Base-by-base conservation (phyloP, 371 early-diverging fungal genomes). In the Mucor indicus region DNA sequence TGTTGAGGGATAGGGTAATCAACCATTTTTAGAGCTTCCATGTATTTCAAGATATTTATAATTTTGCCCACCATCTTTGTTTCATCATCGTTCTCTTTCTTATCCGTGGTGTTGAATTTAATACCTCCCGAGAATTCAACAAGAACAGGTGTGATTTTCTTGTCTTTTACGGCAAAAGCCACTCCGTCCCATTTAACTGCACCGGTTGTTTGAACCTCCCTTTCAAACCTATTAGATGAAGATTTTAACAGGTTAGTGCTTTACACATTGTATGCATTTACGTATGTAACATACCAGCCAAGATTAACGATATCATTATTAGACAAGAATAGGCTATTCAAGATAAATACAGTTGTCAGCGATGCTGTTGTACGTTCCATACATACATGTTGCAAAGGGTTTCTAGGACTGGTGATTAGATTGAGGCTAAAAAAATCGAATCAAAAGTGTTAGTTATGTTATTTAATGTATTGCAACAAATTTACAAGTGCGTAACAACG, bases 231-330 rank as follows among this genome's bases (percentile, higher is more conserved):
- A 32, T 44, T 44, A 33, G 44, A 44, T 1, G 32, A 44, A 44
- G 33, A 44, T 22, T 32, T 32, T 44, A 44, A 44, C 3, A 22
- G 20, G 44, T 30, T 44, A 44, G 33, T 44, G 44, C 44, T 44
- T 44, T 44, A 44, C 32, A 44, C 32, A 32, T 44, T 44, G 33
- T 37, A 46, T 46, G 38, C 38, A 36, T 46, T 36, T 37, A 25
- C 38, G 37, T 46, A 46, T 46, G 47, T 46, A 46, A 46, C 47
- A 46, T 46, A 46, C 38, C 47, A 36, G 47, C 29, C 38, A 36
- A 46, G 27, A 46, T 37, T 20, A 36, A 46, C 47, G 27, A 37
- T 38, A 46, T 37, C 37, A 36, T 37, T 46, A 25, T 46, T 46
- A 16, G 47, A 46, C 17, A 46, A 37, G 37, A 46, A 46, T 35